Percentiles rank a stretch among this genome's conserved stretches.
Conservation (phyloP, 306 rosid genomes). For the barrel medic (Medicago truncatula) region DNA sequence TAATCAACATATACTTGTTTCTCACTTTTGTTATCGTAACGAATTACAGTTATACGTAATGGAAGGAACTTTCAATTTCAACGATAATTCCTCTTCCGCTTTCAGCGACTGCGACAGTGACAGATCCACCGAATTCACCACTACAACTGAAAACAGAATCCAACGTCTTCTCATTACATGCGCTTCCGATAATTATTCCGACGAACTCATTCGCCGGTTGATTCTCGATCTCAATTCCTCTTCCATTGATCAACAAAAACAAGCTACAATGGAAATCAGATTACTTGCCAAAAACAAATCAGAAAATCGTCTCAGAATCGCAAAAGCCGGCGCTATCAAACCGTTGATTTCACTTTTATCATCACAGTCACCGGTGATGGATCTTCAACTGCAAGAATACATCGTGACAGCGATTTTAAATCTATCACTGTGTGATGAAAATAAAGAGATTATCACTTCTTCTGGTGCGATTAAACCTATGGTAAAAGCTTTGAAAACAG, state of each 20-base stretch:
- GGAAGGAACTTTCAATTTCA: conserved; percentile 66
- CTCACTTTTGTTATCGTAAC: conserved; percentile 12
- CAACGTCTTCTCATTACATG: conserved; percentile 66
- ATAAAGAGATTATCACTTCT: conserved; percentile 69
- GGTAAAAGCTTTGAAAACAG: conserved; percentile 63
- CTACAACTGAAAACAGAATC: conserved; percentile 48
- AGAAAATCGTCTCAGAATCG: conserved; percentile 82
- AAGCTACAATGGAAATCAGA: conserved; percentile 95
- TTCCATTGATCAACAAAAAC: conserved; percentile 81
- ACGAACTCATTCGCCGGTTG: conserved; percentile 71
- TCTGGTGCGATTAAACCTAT: conserved; percentile 83
- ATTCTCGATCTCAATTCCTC: conserved; percentile 66
- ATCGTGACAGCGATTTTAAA: conserved; percentile 89
- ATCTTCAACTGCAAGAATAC: conserved; percentile 84
- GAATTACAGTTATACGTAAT: conserved; percentile 45
- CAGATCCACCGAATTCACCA: conserved; percentile 79
- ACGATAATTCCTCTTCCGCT: conserved; percentile 69
- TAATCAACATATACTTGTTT: not conserved
- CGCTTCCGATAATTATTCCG: conserved; percentile 76
- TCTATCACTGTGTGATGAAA: conserved; percentile 89
- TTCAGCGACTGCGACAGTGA: conserved; percentile 94
- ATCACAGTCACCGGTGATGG: conserved; percentile 45
- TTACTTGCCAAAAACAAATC: conserved; percentile 82
- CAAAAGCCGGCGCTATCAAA: conserved; percentile 71
- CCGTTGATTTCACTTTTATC: conserved; percentile 76